A percentile compares a stretch with the other conserved stretches of the same genome.
Conservation (phyloP, 75 land plant species). For the Cupressus sempervirens region DNA sequence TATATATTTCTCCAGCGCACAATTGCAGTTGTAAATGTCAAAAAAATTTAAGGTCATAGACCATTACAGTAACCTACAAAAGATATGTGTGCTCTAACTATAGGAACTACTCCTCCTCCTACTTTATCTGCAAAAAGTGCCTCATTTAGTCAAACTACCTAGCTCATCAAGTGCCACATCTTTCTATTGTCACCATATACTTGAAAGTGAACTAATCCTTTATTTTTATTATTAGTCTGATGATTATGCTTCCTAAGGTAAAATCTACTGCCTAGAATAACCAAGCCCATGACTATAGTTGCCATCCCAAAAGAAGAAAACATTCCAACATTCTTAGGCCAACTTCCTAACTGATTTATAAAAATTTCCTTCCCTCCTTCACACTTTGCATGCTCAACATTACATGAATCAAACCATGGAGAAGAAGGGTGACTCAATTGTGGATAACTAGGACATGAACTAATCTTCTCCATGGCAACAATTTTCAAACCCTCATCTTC, state of each 20-base stretch:
- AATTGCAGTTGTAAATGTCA: no score
- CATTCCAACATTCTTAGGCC: neutral
- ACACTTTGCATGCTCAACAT: neutral
- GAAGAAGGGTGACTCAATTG: neutral
- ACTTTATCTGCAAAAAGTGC: no score
- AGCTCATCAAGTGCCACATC: no score
- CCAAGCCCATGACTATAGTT: neutral
- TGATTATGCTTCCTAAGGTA: neutral
- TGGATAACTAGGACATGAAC: neutral
- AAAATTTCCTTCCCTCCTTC: neutral
- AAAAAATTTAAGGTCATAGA: no score
- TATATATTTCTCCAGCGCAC: no score
- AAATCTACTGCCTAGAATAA: neutral
- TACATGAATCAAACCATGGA: neutral
- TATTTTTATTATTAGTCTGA: neutral
- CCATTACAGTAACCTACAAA: no score
- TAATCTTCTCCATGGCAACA: neutral
- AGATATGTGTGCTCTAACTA: no score
- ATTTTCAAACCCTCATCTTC: neutral
- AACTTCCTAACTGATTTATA: neutral
- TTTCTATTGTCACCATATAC: neutral
- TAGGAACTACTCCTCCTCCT: no score
- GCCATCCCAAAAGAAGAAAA: conserved; percentile 2
- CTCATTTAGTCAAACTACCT: no score
- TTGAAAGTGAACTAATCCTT: neutral